A percentile compares a stretch with the other conserved stretches of the same genome.
Evolutionary conservation across 2,329 filamentous ascomycete species (phyloP).

Genomic region (Ceratocystis destructans): DNA sequence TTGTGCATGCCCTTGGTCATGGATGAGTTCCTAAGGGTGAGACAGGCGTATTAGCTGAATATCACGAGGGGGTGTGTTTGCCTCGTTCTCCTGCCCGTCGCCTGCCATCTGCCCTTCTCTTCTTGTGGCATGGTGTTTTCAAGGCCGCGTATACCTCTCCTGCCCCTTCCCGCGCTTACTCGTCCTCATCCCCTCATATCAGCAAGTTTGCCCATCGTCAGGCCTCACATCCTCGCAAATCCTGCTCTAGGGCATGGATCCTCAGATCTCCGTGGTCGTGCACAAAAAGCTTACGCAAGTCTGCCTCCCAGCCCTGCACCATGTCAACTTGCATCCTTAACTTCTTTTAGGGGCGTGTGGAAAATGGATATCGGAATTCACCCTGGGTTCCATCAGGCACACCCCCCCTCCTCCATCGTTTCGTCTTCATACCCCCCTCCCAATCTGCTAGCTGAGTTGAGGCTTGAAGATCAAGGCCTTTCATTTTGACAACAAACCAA

Average conservation of each 20-base stretch:
- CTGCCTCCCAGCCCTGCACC: neutral
- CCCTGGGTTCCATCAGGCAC: neutral
- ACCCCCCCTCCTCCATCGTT: neutral
- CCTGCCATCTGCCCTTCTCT: neutral
- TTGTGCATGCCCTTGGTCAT: neutral
- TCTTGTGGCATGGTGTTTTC: neutral
- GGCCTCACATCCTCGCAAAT: neutral
- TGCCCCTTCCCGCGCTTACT: neutral
- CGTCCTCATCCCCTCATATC: neutral
- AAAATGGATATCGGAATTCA: too few species aligned
- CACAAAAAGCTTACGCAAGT: neutral
- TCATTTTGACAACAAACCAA: too few species aligned
- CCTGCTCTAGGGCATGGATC: neutral
- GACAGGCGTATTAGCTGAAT: too few species aligned
- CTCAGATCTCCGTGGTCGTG: neutral
- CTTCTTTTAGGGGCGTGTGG: neutral
- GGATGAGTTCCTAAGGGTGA: too few species aligned
- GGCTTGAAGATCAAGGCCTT: too few species aligned
- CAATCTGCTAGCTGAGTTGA: too few species aligned
- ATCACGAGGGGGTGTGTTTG: too few species aligned
- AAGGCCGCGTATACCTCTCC: neutral
- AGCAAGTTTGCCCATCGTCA: too few species aligned
- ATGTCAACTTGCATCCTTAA: neutral
- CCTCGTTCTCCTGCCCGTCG: too few species aligned
- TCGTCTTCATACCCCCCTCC: too few species aligned